Percentiles rank a stretch among this genome's conserved stretches.
These are phyloP conservation scores for Wickerhamomyces sydowiorum DNA, from an alignment of 805 yeast species.

Conservation along the genomic window DNA sequence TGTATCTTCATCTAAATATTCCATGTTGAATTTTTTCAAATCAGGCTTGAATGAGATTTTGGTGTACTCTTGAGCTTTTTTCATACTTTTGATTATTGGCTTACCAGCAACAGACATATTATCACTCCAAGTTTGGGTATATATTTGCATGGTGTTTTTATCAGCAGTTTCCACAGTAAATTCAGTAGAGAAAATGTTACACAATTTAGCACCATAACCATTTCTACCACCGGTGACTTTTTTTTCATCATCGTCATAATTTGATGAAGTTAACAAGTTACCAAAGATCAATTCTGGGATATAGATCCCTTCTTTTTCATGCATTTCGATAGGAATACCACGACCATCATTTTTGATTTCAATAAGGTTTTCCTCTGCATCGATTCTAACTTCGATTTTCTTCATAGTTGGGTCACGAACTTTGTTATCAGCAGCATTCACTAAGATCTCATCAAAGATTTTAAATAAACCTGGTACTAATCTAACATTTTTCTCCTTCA, in stretches of 20 bases:
- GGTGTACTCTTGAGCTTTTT: constrained; percentile 68
- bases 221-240: constrained; percentile 98
- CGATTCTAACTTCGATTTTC: constrained; percentile 75
- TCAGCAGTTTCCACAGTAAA: constrained; percentile 90
- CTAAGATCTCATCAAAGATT: constrained; percentile 94
- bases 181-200: constrained; percentile 90
- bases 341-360: constrained; percentile 88
- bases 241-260: constrained; percentile 91
- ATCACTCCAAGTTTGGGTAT: constrained; percentile 78
- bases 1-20: constrained; percentile 73
- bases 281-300: constrained; percentile 97
- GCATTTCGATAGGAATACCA: constrained; percentile 94
- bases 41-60: constrained; percentile 88
- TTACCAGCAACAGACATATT: constrained; percentile 78
- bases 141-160: constrained; percentile 49
- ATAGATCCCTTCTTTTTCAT: constrained; percentile 83
- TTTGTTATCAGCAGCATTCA: constrained; percentile 98
- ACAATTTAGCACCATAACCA: constrained; percentile 95
- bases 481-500: constrained; percentile 56
- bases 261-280: constrained; percentile 87
- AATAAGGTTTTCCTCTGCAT: constrained; percentile 66
- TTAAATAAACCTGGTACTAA: constrained; percentile 96
- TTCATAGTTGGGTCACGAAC: constrained; percentile 92
- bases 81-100: constrained; percentile 56
- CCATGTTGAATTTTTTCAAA: constrained; percentile 78